Conservation (phyloP, 306 rosid genomes). For the Vigna unguiculata region DNA sequence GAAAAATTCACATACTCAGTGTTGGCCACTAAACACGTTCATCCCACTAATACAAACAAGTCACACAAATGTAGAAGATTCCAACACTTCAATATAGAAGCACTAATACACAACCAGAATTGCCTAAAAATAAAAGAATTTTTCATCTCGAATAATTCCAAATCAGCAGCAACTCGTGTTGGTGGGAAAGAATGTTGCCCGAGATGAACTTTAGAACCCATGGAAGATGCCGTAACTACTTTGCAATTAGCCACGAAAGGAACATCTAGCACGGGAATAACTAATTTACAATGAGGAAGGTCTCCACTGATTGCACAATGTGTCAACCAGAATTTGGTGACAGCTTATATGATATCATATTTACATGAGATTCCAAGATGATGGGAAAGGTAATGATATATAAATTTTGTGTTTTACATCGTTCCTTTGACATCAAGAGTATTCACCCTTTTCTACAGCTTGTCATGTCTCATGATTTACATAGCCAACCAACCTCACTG, state of each 20-base stretch:
- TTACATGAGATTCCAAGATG: conserved; percentile 47
- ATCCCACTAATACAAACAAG: conserved; percentile 58
- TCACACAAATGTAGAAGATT: conserved; percentile 62
- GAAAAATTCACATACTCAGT: conserved; percentile 65
- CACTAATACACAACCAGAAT: conserved; percentile 61
- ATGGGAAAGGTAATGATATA: conserved; percentile 44
- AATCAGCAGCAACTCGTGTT: conserved; percentile 66
- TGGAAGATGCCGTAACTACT: conserved; percentile 59
- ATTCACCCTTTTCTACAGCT: conserved; percentile 50
- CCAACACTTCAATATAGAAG: conserved; percentile 58
- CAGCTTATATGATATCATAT: conserved; percentile 46
- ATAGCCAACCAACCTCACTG: conserved; percentile 48
- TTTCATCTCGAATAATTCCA: conserved; percentile 62
- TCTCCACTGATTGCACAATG: conserved; percentile 65
- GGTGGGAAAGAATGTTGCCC: conserved; percentile 61
- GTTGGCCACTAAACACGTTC: conserved; percentile 75
- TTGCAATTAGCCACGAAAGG: conserved; percentile 61
- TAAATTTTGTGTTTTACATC: conserved; percentile 54
- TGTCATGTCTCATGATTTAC: conserved; percentile 48
- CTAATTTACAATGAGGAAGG: conserved; percentile 55
- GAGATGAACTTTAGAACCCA: conserved; percentile 61
- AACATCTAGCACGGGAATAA: conserved; percentile 54
- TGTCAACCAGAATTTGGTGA: conserved; percentile 58
- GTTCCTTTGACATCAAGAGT: conserved; percentile 48
- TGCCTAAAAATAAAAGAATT: conserved; percentile 52